A percentile compares a stretch with the other conserved stretches of the same genome.
These are phyloP conservation scores for Monilinia fructigena DNA, from an alignment of 2,329 filamentous ascomycete genomes.

Conservation along the genomic window DNA sequence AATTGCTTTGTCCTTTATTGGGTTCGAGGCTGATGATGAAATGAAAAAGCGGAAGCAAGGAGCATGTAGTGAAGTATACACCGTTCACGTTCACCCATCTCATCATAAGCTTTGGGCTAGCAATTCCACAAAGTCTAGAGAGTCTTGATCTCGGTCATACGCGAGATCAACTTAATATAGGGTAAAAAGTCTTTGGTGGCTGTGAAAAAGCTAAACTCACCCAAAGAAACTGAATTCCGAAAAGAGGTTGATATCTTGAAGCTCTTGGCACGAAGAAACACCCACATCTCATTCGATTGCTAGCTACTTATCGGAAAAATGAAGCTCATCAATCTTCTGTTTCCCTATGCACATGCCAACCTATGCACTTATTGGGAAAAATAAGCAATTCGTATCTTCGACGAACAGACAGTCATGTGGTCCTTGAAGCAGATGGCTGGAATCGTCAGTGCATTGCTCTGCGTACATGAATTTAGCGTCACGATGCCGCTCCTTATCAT, in stretches of 20 bases:
- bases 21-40: constrained; percentile 3
- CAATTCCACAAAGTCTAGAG: neutral
- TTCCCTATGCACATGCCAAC: constrained; percentile 37
- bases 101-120: constrained; percentile 31
- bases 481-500: constrained; percentile 18
- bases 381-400: constrained; percentile 23
- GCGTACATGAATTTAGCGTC: constrained; percentile 34
- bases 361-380: constrained; percentile 37
- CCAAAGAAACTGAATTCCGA: constrained; percentile 25
- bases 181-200: constrained; percentile 28
- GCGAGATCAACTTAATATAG: constrained; percentile 20
- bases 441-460: constrained; percentile 32
- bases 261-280: constrained; percentile 26
- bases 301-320: constrained; percentile 35
- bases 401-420: constrained; percentile 33
- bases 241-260: constrained; percentile 27
- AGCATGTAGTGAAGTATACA: constrained; percentile 31
- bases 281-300: constrained; percentile 36
- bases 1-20: constrained; percentile 28
- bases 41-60: constrained; percentile 26
- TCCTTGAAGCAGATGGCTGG: constrained; percentile 38
- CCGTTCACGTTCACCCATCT: constrained; percentile 28
- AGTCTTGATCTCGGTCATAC: neutral
- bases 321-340: constrained; percentile 38
- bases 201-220: constrained; percentile 28